These are phyloP conservation scores for Cinnamomum micranthum DNA, from an alignment of 164 flowering plant genomes.

Conservation along the genomic window DNA sequence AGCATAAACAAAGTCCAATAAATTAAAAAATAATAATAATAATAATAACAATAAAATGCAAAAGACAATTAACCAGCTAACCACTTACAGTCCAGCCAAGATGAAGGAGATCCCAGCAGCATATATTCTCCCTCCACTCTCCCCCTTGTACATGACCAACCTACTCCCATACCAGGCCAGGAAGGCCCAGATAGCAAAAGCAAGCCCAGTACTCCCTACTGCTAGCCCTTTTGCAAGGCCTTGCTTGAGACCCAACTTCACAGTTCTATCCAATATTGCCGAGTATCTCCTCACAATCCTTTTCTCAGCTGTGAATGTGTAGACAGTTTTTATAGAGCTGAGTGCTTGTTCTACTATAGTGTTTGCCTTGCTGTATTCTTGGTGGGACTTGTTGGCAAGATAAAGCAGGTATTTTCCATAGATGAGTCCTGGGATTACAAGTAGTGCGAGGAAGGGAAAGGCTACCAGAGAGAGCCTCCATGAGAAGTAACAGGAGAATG, in stretches of 20 bases:
- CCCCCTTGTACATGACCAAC: slow-evolving; percentile 77
- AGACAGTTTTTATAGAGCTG: slow-evolving; percentile 72
- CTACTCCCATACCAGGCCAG: slow-evolving; percentile 90
- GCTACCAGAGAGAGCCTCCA: slow-evolving; percentile 81
- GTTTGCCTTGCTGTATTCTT: slow-evolving; percentile 71
- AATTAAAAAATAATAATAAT: background rate
- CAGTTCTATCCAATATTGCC: slow-evolving; percentile 40
- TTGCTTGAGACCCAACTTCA: slow-evolving; percentile 65
- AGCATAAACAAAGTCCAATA: background rate
- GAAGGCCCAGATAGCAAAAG: slow-evolving; percentile 86
- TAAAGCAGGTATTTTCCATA: slow-evolving; percentile 75
- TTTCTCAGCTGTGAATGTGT: slow-evolving; percentile 75
- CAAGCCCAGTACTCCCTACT: slow-evolving; percentile 77
- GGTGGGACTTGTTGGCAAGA: slow-evolving; percentile 44
- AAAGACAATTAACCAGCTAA: background rate
- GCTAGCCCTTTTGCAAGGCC: slow-evolving; percentile 91
- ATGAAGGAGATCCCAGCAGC: slow-evolving; percentile 76
- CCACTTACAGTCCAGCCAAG: slow-evolving; percentile 74
- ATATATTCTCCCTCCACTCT: slow-evolving; percentile 79
- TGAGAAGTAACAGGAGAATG: slow-evolving; percentile 69
- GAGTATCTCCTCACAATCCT: slow-evolving; percentile 50
- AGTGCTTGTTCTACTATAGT: slow-evolving; percentile 74
- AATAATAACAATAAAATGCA: background rate
- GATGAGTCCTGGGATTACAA: slow-evolving; percentile 72
- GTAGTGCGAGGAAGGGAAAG: slow-evolving; percentile 55